Evolutionary conservation across 129 eudicot species (phyloP).

Genomic region (Rutidosis leptorrhynchoides): DNA sequence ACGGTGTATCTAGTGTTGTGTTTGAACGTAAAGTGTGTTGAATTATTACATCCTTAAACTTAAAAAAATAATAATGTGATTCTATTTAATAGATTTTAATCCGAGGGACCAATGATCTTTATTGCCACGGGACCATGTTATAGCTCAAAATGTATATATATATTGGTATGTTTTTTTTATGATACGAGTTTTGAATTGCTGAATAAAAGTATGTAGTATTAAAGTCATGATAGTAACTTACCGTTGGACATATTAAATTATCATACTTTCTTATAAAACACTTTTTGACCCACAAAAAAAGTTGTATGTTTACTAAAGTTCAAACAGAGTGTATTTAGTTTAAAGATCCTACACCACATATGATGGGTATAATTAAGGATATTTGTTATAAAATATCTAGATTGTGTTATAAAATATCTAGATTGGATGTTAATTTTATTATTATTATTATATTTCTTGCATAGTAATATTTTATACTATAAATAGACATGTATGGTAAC

Average conservation of each 20-base stretch:
- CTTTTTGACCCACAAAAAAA: constrained; percentile 13
- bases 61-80: constrained; percentile 12
- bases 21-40: constrained; percentile 14
- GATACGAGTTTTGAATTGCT: not conserved
- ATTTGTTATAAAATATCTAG: no score
- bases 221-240: constrained; percentile 10
- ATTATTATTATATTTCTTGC: no score
- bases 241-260: constrained; percentile 21
- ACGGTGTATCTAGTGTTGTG: constrained; percentile 32
- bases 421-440: no score
- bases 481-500: no score
- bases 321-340: constrained; percentile 24
- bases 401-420: no score
- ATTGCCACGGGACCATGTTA: constrained; percentile 21
- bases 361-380: not conserved
- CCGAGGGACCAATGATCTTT: constrained; percentile 19
- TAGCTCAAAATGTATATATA: constrained; percentile 18
- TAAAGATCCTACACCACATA: constrained; percentile 7
- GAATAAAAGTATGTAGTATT: constrained; percentile 2
- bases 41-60: constrained; percentile 23
- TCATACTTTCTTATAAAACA: constrained; percentile 15
- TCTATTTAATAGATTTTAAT: constrained; percentile 4
- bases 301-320: constrained; percentile 26
- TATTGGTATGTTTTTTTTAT: not conserved
- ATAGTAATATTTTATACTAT: no score